Base-by-base conservation (phyloP, 2,329 filamentous ascomycete genomes). In the Xylariaceae sp. region DNA sequence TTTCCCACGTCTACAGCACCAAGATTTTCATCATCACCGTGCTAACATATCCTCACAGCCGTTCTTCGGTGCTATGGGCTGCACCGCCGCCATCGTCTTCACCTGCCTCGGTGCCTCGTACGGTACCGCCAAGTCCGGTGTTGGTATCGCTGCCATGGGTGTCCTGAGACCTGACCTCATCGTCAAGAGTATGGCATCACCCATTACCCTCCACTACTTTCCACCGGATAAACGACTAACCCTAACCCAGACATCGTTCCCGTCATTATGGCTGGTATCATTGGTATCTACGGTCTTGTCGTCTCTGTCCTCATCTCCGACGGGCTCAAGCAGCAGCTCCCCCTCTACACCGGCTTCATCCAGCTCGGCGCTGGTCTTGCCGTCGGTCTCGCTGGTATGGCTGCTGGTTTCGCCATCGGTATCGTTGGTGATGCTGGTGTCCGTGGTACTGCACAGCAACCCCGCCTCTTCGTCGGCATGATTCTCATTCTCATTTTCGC, bases 251-350 rank as follows among this genome's bases (percentile, higher is more conserved):
- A 96, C 82, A 96, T 97, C 73, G 92, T 97, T 59, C 94, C 94
- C 71, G 94, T 97, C 75, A 96, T 99, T 85, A 99, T 99, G 94
- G 94, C 94, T 81, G 94, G 94, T 97, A 99, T 99, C 75, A 97
- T 99, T 76, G 94, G 90, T 87, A 97, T 99, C 74, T 99, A 94
- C 77, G 89, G 89, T 66, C 82, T 94, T 59, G 89, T 94, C 74
- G 88, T 92, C 54, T 91, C 89, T 15, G 89, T 94, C 70, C 75
- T 94, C 66, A 90, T 94, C 68, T 90, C 89, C 67, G 87, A 90
- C 70, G 84, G 83, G 64, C 77, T 94, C 58, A 79, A 77, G 63
- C 87, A 92, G 73, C 69, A 82, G 58, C 74, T 87, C 55, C 78
- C 88, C 53, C 80, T 94, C 54, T 92, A 86, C 75, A 90, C 87